Percentiles rank a stretch among this genome's conserved stretches.
Evolutionary conservation across 768 basidiomycete species (phyloP).

Genomic region (Boletus reticulatus): DNA sequence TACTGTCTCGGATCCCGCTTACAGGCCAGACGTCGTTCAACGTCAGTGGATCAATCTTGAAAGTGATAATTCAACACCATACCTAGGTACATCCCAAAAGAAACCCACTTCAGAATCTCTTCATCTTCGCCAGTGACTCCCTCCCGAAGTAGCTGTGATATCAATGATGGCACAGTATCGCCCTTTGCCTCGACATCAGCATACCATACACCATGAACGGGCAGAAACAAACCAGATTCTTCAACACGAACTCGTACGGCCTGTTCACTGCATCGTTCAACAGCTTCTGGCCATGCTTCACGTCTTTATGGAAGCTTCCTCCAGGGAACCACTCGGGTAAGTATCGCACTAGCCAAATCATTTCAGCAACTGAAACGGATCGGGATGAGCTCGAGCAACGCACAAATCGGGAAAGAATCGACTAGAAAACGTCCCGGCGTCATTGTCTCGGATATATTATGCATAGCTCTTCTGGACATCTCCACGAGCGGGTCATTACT

Average conservation of each 20-base stretch:
- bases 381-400: background rate
- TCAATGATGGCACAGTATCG: conserved; percentile 2
- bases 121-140: conserved; percentile 3
- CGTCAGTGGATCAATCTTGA: background rate
- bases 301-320: conserved; percentile 7
- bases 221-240: conserved; percentile 9
- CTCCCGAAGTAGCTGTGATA: conserved; percentile 4
- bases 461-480: conserved; percentile 22
- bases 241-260: conserved; percentile 6
- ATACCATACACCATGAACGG: background rate
- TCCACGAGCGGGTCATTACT: conserved; percentile 33
- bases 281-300: background rate
- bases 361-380: background rate
- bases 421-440: conserved; percentile 3
- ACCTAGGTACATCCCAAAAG: conserved; percentile 13
- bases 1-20: conserved; percentile 26
- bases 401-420: conserved; percentile 4
- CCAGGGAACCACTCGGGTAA: conserved; percentile 18
- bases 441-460: conserved; percentile 5
- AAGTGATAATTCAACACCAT: background rate
- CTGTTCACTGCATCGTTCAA: background rate
- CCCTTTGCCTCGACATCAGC: conserved; percentile 2
- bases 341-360: conserved; percentile 3
- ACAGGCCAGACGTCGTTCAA: too few species aligned
- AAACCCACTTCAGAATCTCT: conserved; percentile 9